Evolutionary conservation across 176 grass and related monocot genomes (phyloP), one percentile per base, ranked within the genome.

Genomic region (Thinopyrum elongatum): DNA sequence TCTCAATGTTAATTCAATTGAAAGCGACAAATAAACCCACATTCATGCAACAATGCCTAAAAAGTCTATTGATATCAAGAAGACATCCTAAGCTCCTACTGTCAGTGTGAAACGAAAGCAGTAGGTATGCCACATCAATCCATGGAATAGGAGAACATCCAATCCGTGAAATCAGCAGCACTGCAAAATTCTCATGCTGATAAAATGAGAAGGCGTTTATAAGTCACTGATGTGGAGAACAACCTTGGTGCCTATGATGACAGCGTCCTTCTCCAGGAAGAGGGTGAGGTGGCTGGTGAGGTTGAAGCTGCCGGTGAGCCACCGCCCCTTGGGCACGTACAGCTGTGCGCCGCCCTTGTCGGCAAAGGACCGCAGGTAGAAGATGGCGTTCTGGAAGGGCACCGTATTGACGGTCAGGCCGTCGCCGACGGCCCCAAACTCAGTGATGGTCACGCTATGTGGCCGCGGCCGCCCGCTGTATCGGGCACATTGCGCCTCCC

Each of bases 261-360:
- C 81, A 7, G 95, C 95, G 59, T 83, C 95, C 76, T 63, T 78
- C 90, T 98, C 95, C 72, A 98, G 85, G 84, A 98, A 98, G 65
- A 98, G 89, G 5, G 95, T 98, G 36, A 98, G 90, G 74, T 95
- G 93, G 69, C 95, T 98, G 22, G 89, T 98, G 46, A 98, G 84
- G 44, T 91, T 95, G 84, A 98, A 98, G 78, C 95, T 98, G 65
- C 95, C 93, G 10, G 92, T 98, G 58, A 98, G 93, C 95, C 95
- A 98, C 53, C 82, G 80, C 25, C 95, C 95, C 76, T 88, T 91
- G 65, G 95, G 95, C 46, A 98, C 93, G 83, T 98, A 98, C 76
- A 98, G 87, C 76, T 98, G 93, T 23, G 95, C 95, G 13, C 95
- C 95, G 7, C 95, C 95, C 88, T 98, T 98, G 66, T 98, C 95